Evolutionary conservation across 2,329 filamentous ascomycete genomes (phyloP).

Genomic region (Fusarium pseudograminearum): DNA sequence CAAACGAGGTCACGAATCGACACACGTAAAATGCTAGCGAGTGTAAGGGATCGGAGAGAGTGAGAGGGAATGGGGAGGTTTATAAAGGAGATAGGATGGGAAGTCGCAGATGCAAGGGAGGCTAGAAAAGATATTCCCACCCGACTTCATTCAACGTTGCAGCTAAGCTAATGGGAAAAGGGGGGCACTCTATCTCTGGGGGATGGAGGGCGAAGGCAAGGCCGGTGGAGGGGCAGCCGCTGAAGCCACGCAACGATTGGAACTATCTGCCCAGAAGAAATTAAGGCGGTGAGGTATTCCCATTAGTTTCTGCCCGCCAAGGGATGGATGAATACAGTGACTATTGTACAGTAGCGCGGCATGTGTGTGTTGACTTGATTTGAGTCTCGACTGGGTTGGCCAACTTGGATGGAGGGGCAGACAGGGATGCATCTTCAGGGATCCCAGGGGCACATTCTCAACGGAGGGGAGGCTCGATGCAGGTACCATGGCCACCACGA

Average conservation of each 20-base stretch:
- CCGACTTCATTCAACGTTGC: slow-evolving; percentile 34
- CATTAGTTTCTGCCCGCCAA: slow-evolving; percentile 43
- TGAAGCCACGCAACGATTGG: slow-evolving; percentile 43
- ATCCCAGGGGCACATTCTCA: slow-evolving; percentile 25
- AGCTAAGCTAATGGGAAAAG: slow-evolving; percentile 36
- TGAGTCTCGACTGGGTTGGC: neutral
- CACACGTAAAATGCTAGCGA: slow-evolving; percentile 43
- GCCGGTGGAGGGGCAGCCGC: slow-evolving; percentile 35
- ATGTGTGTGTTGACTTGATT: slow-evolving; percentile 36
- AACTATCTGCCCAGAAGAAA: slow-evolving; percentile 35
- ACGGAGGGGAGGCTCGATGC: slow-evolving; percentile 31
- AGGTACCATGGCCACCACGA: slow-evolving; percentile 36
- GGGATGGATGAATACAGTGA: slow-evolving; percentile 17
- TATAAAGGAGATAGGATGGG: slow-evolving; percentile 38
- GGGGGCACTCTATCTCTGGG: slow-evolving; percentile 29
- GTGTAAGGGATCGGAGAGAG: slow-evolving; percentile 24
- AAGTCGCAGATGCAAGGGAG: slow-evolving; percentile 32
- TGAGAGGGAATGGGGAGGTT: slow-evolving; percentile 31
- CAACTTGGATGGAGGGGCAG: slow-evolving; percentile 35
- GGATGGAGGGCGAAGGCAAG: slow-evolving; percentile 18
- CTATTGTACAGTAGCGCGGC: slow-evolving; percentile 12
- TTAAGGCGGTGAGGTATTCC: slow-evolving; percentile 48
- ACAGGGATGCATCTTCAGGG: slow-evolving; percentile 37
- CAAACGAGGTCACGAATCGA: slow-evolving; percentile 42
- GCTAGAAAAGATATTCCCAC: slow-evolving; percentile 44